Percentiles rank a stretch among this genome's conserved stretches.
These are phyloP conservation scores for Pleurotus sapidus DNA, from an alignment of 768 basidiomycete genomes.

Conservation along the genomic window DNA sequence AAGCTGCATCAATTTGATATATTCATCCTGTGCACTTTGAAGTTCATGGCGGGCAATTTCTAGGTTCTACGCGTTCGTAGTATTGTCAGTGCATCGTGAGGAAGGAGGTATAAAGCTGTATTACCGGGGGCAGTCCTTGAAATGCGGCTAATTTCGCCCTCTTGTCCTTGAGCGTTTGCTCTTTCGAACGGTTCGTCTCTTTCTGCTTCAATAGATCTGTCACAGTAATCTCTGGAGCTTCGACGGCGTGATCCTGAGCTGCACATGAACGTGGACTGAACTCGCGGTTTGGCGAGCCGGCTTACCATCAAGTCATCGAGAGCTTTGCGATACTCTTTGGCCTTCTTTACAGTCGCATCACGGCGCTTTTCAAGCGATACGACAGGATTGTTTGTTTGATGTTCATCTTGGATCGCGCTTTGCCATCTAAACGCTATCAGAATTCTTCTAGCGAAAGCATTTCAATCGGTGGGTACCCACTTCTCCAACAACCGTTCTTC, in stretches of 20 bases:
- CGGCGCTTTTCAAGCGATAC: constrained; percentile 34
- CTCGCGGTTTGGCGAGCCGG: background rate
- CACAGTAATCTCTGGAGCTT: constrained; percentile 30
- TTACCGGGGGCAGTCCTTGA: constrained; percentile 48
- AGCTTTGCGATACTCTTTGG: constrained; percentile 44
- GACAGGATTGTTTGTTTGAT: constrained; percentile 21
- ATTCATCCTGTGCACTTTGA: constrained; percentile 34
- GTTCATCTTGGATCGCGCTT: constrained; percentile 20
- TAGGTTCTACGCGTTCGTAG: constrained; percentile 32
- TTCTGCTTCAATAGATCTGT: constrained; percentile 35
- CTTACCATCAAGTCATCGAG: constrained; percentile 31
- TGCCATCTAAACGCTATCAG: constrained; percentile 31
- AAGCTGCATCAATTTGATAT: constrained; percentile 43
- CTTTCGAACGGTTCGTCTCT: constrained; percentile 30
- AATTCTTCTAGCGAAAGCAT: background rate
- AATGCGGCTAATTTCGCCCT: constrained; percentile 42
- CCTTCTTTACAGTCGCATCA: constrained; percentile 40
- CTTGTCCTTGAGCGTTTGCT: constrained; percentile 40
- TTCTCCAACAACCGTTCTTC: constrained; percentile 34
- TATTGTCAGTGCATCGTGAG: background rate
- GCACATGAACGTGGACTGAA: background rate
- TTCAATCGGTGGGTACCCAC: constrained; percentile 20
- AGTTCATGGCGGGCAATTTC: constrained; percentile 43
- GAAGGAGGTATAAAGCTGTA: background rate
- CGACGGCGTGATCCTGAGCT: constrained; percentile 26